A percentile compares a stretch with the other conserved stretches of the same genome.
Evolutionary conservation across 176 grass and related monocot species (phyloP).

Genomic region (Oryza nivara): DNA sequence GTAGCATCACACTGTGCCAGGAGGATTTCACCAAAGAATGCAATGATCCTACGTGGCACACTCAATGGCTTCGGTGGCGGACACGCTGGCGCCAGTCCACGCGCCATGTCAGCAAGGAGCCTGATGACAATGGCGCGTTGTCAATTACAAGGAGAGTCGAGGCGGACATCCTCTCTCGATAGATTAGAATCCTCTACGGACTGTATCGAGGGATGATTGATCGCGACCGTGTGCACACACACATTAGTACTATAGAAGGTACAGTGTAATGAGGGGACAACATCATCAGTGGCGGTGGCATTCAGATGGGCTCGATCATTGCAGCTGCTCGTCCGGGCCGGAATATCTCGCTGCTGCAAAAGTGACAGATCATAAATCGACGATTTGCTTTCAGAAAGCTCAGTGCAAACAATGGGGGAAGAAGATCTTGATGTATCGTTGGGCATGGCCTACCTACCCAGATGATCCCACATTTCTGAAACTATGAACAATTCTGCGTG

Average conservation of each 20-base stretch:
- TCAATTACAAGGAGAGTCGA: neutral
- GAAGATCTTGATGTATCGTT: no score
- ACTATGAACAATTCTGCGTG: neutral
- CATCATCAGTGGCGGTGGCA: neutral
- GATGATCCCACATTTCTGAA: no score
- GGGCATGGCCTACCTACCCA: no score
- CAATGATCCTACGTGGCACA: neutral
- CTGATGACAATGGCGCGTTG: neutral
- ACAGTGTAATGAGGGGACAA: neutral
- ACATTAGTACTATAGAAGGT: neutral
- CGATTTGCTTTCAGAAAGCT: neutral
- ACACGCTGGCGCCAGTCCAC: neutral
- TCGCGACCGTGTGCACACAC: neutral
- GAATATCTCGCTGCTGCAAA: neutral
- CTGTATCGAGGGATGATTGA: neutral
- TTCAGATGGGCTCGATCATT: neutral
- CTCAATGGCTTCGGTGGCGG: neutral
- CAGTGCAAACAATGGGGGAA: neutral
- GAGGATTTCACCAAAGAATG: neutral
- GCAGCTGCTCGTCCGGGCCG: no score
- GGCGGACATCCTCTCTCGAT: no score
- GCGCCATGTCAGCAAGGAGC: neutral
- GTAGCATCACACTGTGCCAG: neutral
- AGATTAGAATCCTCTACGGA: no score
- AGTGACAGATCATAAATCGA: neutral